Evolutionary conservation across 805 yeast genomes (phyloP).

Genomic region (Kluyveromyces wickerhamii): DNA sequence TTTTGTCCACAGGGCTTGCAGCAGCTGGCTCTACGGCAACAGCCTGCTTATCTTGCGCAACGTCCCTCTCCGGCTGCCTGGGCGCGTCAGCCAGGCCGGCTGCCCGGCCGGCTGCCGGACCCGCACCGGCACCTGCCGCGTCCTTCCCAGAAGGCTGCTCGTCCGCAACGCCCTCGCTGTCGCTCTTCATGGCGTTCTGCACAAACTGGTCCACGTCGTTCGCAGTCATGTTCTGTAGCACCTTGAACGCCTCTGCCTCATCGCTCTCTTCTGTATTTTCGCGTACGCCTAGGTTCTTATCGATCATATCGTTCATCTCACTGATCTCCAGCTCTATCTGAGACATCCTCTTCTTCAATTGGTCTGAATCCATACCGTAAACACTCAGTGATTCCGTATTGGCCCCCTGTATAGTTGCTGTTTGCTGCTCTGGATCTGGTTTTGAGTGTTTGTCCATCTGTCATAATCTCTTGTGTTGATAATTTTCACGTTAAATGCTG

Average conservation of each 20-base stretch:
- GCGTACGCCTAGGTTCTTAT: constrained; percentile 20
- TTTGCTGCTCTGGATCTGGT: no score
- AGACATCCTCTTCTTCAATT: constrained; percentile 27
- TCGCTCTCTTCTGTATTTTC: constrained; percentile 1
- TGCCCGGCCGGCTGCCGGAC: no score
- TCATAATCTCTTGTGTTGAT: no score
- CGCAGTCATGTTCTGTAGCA: constrained; percentile 8
- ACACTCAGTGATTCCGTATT: no score
- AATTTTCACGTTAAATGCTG: no score
- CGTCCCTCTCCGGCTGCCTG: no score
- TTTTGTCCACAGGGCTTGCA: background rate
- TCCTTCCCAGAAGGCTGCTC: background rate
- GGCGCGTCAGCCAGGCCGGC: no score
- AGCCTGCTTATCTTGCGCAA: background rate
- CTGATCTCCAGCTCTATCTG: constrained; percentile 29
- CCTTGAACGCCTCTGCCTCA: background rate
- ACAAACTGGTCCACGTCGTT: constrained; percentile 8
- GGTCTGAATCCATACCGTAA: constrained; percentile 18
- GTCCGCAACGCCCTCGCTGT: background rate
- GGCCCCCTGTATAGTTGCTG: no score
- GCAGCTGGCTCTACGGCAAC: background rate
- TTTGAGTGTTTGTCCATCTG: no score
- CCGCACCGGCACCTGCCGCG: no score
- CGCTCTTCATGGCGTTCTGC: constrained; percentile 6
- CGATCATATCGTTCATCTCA: constrained; percentile 30